A percentile compares a stretch with the other conserved stretches of the same genome.
These are phyloP conservation scores for Lactarius hengduanensis DNA, from an alignment of 768 basidiomycete species.

Conservation along the genomic window DNA sequence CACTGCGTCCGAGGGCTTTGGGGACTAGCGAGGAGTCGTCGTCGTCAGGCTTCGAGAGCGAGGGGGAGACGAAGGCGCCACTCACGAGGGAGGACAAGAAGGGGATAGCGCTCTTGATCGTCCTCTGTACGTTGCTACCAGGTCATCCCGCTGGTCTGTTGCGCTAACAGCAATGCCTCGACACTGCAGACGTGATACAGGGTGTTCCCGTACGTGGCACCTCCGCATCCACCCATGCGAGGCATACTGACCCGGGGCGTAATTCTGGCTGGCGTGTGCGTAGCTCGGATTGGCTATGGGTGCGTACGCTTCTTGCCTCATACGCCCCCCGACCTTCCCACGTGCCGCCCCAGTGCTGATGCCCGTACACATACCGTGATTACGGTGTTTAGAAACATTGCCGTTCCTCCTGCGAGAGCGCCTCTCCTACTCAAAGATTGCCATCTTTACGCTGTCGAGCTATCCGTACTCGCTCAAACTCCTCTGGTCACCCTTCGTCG, in stretches of 20 bases:
- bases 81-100: slow-evolving; percentile 40
- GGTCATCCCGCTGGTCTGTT: neutral
- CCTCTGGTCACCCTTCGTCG: slow-evolving; percentile 96
- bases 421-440: slow-evolving; percentile 95
- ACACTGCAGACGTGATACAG: slow-evolving; percentile 52
- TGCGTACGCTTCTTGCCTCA: slow-evolving; percentile 6
- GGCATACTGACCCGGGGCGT: neutral
- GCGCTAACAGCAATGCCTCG: slow-evolving; percentile 1
- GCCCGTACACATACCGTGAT: neutral
- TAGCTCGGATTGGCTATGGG: slow-evolving; percentile 29
- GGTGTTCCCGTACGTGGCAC: slow-evolving; percentile 75
- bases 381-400: slow-evolving; percentile 65
- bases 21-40: slow-evolving; percentile 2
- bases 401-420: slow-evolving; percentile 96
- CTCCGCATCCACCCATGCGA: neutral
- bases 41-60: neutral
- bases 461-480: slow-evolving; percentile 97
- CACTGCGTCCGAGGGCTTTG: slow-evolving; percentile 27
- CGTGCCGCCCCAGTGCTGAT: slow-evolving; percentile 50
- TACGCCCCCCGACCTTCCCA: slow-evolving; percentile 55
- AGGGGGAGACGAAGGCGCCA: slow-evolving; percentile 12
- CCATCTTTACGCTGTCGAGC: slow-evolving; percentile 85
- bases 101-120: slow-evolving; percentile 46
- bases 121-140: slow-evolving; percentile 44
- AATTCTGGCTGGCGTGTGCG: neutral